phyloP scores from a whole-genome alignment of 1,284 basidiomycete species.

The Sporisorium scitamineum region DNA sequence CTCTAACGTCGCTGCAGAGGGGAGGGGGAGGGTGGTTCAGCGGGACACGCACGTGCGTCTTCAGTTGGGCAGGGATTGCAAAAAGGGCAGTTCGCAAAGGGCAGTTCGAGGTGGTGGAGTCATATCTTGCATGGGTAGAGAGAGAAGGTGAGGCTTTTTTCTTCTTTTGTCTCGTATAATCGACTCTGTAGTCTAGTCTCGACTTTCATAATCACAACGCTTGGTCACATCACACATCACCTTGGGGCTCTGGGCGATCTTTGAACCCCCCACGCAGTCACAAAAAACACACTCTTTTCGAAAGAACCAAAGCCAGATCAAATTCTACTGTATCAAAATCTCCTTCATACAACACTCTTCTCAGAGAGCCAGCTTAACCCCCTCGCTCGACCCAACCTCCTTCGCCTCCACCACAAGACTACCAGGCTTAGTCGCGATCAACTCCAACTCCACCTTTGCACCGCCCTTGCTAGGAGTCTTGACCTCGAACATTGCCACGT shows the following conservation, averaged over 20 bases:
- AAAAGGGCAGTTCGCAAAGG: too few species aligned
- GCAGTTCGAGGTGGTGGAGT: slow-evolving; percentile 29
- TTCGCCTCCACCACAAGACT: slow-evolving; percentile 27
- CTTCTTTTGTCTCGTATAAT: not conserved
- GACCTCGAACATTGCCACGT: slow-evolving; percentile 49
- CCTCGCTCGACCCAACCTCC: slow-evolving; percentile 30
- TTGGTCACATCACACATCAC: not conserved
- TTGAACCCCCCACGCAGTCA: too few species aligned
- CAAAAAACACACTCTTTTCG: not conserved
- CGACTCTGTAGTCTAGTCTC: not conserved
- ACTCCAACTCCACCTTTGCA: slow-evolving; percentile 39
- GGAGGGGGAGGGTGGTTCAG: not conserved
- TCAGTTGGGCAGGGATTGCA: too few species aligned
- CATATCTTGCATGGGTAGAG: slow-evolving; percentile 17
- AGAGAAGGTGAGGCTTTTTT: not conserved
- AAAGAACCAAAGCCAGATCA: too few species aligned
- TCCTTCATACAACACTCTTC: not conserved
- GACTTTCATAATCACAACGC: not conserved
- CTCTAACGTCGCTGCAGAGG: not conserved
- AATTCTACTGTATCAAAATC: too few species aligned
- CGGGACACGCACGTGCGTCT: too few species aligned
- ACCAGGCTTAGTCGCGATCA: slow-evolving; percentile 36
- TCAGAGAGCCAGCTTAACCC: slow-evolving; percentile 28
- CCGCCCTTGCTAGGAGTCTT: slow-evolving; percentile 36
- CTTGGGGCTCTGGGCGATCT: not conserved